Percentiles rank a stretch among this genome's conserved stretches.
phyloP scores from a whole-genome alignment of 78 protist species.

The Protostelium mycophagum region DNA sequence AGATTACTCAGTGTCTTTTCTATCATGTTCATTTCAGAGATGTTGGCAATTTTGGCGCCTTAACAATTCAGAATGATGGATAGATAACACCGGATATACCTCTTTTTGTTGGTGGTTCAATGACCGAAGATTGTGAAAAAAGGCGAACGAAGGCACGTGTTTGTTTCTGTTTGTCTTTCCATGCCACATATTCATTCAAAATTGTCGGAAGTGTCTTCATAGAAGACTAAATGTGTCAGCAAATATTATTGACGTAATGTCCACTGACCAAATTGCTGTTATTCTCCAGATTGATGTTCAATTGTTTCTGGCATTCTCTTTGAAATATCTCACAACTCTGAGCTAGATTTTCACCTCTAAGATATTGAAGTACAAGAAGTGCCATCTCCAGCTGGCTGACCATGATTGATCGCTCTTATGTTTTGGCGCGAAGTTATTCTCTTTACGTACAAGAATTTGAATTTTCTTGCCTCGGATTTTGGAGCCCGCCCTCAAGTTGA shows the following conservation, averaged over 20 bases:
- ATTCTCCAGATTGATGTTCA: neutral
- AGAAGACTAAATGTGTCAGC: too few species aligned
- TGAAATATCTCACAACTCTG: neutral
- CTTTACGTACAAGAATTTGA: neutral
- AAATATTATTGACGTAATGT: neutral
- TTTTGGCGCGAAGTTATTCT: neutral
- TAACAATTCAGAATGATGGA: too few species aligned
- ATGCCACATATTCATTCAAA: neutral
- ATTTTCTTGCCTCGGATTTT: too few species aligned
- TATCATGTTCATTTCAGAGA: too few species aligned
- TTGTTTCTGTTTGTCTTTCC: neutral
- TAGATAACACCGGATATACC: too few species aligned
- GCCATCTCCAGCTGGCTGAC: neutral
- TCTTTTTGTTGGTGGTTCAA: neutral
- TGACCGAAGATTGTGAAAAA: neutral
- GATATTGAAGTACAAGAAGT: neutral
- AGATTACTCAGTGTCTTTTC: neutral
- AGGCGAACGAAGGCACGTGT: neutral
- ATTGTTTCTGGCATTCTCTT: neutral
- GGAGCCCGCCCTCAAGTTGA: too few species aligned
- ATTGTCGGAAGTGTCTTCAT: neutral
- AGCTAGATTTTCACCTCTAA: neutral
- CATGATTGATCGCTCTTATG: neutral
- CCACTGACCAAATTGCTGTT: too few species aligned
- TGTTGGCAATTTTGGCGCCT: too few species aligned